phyloP scores from a whole-genome alignment of 2,329 filamentous ascomycete genomes.

The Thelonectria discophora region DNA sequence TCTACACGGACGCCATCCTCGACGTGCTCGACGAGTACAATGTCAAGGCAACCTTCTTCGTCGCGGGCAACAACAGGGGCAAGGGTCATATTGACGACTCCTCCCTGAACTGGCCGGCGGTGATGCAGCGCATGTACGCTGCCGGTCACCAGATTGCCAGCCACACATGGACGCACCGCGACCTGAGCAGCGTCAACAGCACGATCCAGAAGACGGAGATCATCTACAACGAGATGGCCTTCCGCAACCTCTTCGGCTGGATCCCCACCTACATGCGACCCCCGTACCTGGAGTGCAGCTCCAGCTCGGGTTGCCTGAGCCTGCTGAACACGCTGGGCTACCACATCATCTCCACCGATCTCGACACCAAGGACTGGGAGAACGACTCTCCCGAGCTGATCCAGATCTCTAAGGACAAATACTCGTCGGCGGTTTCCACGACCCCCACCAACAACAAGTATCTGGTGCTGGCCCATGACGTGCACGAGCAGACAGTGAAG shows the following conservation, averaged over 20 bases:
- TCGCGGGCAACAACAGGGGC: slow-evolving; percentile 52
- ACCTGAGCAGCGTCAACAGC: slow-evolving; percentile 50
- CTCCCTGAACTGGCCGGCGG: slow-evolving; percentile 45
- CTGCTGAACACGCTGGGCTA: slow-evolving; percentile 57
- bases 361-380: slow-evolving; percentile 70
- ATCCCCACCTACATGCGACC: slow-evolving; percentile 56
- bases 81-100: slow-evolving; percentile 54
- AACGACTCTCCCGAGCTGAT: slow-evolving; percentile 61
- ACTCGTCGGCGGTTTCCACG: slow-evolving; percentile 48
- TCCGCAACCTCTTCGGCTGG: slow-evolving; percentile 53
- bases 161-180: slow-evolving; percentile 58
- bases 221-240: slow-evolving; percentile 55
- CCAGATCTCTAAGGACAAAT: slow-evolving; percentile 53
- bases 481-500: slow-evolving; percentile 57
- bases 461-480: slow-evolving; percentile 64
- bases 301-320: slow-evolving; percentile 50
- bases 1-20: slow-evolving; percentile 54
- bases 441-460: slow-evolving; percentile 47
- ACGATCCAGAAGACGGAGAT: slow-evolving; percentile 51
- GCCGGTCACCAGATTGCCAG: slow-evolving; percentile 58
- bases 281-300: slow-evolving; percentile 55
- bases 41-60: slow-evolving; percentile 53
- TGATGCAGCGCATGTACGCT: slow-evolving; percentile 52
- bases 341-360: slow-evolving; percentile 64
- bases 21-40: slow-evolving; percentile 46